Evolutionary conservation across 2,329 filamentous ascomycete species (phyloP).

Genomic region (Huntiella moniliformis): DNA sequence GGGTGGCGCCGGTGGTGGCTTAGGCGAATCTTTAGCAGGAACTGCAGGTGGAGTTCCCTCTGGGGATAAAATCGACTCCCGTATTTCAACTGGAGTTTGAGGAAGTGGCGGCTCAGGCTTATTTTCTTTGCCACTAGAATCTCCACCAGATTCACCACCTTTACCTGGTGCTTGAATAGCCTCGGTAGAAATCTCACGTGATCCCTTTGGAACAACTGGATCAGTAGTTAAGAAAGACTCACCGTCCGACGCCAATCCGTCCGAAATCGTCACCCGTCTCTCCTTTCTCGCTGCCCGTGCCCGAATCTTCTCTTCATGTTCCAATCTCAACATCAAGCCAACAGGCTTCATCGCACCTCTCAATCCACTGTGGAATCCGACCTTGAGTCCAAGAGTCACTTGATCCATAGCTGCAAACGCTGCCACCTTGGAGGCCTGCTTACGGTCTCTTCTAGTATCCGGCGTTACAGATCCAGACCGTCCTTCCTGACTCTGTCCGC

Average conservation of each 20-base stretch:
- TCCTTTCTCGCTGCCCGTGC: constrained; percentile 3
- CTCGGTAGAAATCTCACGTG: constrained; percentile 1
- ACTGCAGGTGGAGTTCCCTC: background rate
- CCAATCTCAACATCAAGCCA: constrained; percentile 14
- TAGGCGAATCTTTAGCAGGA: constrained; percentile 12
- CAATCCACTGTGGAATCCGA: constrained; percentile 27
- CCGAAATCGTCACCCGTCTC: constrained; percentile 1
- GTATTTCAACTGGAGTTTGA: background rate
- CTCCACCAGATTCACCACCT: constrained; percentile 13
- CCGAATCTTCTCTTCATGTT: constrained; percentile 10
- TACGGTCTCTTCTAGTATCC: constrained; percentile 4
- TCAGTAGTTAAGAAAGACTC: background rate
- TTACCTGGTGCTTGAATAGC: constrained; percentile 4
- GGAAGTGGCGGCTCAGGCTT: background rate
- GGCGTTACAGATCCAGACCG: constrained; percentile 4
- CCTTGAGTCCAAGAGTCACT: constrained; percentile 35
- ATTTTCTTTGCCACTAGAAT: background rate
- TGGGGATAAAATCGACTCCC: background rate
- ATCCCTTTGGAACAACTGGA: background rate
- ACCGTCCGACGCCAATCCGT: background rate
- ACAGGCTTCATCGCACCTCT: constrained; percentile 13
- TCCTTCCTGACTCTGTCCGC: background rate
- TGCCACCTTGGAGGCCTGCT: constrained; percentile 31
- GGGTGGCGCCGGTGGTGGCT: constrained; percentile 10
- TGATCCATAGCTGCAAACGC: constrained; percentile 47